A percentile compares a stretch with the other conserved stretches of the same genome.
phyloP scores from a whole-genome alignment of 2,329 filamentous ascomycete genomes.

The Epichloe sibirici region DNA sequence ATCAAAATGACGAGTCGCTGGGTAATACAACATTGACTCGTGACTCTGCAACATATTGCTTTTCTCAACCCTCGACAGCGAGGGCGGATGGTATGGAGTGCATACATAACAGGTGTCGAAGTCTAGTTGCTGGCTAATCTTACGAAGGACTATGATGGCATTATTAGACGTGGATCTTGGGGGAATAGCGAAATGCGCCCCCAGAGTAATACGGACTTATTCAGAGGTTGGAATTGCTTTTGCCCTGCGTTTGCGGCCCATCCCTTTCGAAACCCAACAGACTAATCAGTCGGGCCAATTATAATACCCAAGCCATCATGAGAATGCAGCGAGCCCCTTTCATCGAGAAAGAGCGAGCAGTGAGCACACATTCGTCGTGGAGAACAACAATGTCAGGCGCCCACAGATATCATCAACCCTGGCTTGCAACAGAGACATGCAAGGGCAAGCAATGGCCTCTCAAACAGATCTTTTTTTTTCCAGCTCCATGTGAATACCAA shows the following conservation, averaged over 20 bases:
- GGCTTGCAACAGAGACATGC: slow-evolving; percentile 10
- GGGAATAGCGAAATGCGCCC: background rate
- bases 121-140: background rate
- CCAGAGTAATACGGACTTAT: background rate
- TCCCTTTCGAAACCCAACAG: background rate
- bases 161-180: background rate
- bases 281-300: background rate
- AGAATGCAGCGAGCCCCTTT: background rate
- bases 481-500: background rate
- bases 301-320: background rate
- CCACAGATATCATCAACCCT: slow-evolving; percentile 1
- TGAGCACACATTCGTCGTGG: background rate
- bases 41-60: slow-evolving; percentile 1
- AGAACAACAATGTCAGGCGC: background rate
- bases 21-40: slow-evolving; percentile 3
- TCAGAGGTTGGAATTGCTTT: background rate
- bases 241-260: background rate
- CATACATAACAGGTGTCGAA: background rate
- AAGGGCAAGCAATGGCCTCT: slow-evolving; percentile 6
- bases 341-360: background rate
- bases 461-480: slow-evolving; percentile 2
- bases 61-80: background rate
- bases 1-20: background rate
- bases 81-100: slow-evolving; percentile 3
- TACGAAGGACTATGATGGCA: background rate